A percentile compares a stretch with the other conserved stretches of the same genome.
Conservation (phyloP, 192 early-diverging fungal species). For the Backusella sp. region DNA sequence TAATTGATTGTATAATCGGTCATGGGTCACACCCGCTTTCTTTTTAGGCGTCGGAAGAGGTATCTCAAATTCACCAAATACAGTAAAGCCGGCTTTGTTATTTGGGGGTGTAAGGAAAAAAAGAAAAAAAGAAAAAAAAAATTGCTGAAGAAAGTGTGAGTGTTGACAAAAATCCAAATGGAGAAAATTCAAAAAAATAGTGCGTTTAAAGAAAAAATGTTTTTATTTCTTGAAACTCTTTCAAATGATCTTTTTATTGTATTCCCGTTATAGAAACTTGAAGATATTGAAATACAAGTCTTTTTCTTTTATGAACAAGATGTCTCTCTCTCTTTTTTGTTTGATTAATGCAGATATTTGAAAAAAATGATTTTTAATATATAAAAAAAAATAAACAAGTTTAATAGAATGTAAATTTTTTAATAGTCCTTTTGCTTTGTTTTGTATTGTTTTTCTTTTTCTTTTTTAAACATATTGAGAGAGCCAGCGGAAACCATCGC, state of each 20-base stretch:
- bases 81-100: neutral
- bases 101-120: neutral
- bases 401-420: neutral
- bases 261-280: neutral
- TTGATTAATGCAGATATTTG: neutral
- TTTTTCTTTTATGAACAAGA: neutral
- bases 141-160: neutral
- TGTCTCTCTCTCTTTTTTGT: neutral
- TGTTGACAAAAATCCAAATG: neutral
- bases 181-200: neutral
- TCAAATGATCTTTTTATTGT: neutral
- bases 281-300: neutral
- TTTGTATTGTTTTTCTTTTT: neutral
- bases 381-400: neutral
- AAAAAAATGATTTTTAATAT: neutral
- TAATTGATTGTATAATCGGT: neutral
- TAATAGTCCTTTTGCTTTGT: neutral
- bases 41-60: neutral
- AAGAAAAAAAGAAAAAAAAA: neutral
- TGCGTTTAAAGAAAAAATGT: neutral
- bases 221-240: neutral
- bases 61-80: neutral
- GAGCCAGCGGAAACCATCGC: slow-evolving; percentile 93
- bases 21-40: neutral
- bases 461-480: slow-evolving; percentile 77